Percentiles rank a stretch among this genome's conserved stretches.
These are phyloP conservation scores for Aspergillus sp. DNA, from an alignment of 2,329 filamentous ascomycete species.

Conservation along the genomic window DNA sequence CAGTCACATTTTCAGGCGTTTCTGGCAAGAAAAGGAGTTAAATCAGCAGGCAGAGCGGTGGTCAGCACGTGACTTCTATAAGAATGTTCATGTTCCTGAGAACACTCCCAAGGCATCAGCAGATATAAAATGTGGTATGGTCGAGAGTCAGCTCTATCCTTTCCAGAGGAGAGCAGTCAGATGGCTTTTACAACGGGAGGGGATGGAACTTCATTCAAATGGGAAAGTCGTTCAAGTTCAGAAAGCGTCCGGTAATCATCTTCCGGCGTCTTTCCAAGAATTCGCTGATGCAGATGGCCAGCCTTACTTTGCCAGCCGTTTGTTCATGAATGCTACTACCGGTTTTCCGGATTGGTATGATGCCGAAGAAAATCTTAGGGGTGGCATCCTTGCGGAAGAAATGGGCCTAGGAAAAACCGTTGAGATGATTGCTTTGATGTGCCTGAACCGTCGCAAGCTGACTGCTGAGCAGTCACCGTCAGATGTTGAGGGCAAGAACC, in stretches of 20 bases:
- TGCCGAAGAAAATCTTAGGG: conserved; percentile 25
- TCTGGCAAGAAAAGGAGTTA: not conserved
- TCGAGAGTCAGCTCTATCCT: conserved; percentile 39
- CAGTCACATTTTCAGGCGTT: not conserved
- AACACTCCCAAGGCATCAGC: conserved; percentile 25
- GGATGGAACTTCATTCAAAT: conserved; percentile 26
- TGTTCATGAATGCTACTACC: conserved; percentile 34
- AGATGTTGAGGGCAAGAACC: conserved; percentile 13
- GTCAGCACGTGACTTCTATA: conserved; percentile 40
- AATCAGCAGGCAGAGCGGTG: conserved; percentile 12
- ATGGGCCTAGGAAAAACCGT: conserved; percentile 48
- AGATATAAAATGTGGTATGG: conserved; percentile 26
- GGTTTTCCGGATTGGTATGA: conserved; percentile 29
- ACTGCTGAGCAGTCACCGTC: conserved; percentile 8
- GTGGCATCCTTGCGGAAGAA: conserved; percentile 45
- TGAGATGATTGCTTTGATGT: conserved; percentile 43
- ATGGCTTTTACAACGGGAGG: conserved; percentile 42
- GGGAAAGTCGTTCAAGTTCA: conserved; percentile 21
- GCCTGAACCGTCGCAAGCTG: conserved; percentile 28
- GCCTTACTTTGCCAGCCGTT: conserved; percentile 35
- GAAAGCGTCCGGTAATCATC: conserved; percentile 2
- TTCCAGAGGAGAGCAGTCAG: conserved; percentile 43
- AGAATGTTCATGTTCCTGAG: conserved; percentile 41
- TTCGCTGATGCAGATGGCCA: conserved; percentile 33
- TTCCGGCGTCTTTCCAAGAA: conserved; percentile 35